phyloP scores from a whole-genome alignment of 129 eudicot genomes.

The Tagetes patula region DNA sequence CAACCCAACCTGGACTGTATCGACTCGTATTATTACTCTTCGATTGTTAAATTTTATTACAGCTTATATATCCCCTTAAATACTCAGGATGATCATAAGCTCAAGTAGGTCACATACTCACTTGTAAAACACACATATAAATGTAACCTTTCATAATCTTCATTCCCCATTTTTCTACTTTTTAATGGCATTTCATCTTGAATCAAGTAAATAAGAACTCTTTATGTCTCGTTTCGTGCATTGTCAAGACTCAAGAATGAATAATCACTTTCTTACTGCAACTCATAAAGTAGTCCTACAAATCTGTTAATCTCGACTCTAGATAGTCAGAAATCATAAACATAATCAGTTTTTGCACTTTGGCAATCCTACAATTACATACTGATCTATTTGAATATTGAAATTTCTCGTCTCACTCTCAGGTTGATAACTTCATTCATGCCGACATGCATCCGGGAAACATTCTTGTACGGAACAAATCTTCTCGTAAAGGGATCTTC shows the following conservation, averaged over 20 bases:
- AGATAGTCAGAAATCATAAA: neutral
- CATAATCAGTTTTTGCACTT: neutral
- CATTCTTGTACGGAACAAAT: slow-evolving; percentile 75
- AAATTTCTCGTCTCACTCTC: slow-evolving; percentile 9
- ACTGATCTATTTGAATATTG: neutral
- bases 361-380: neutral
- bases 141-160: neutral
- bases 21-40: neutral
- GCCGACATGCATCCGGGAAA: slow-evolving; percentile 99
- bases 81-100: neutral
- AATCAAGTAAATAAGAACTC: neutral
- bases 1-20: neutral
- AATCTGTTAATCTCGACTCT: neutral
- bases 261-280: neutral
- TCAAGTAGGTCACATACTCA: neutral
- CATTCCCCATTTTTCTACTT: neutral
- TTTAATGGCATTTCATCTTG: neutral
- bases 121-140: neutral
- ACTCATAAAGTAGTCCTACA: neutral
- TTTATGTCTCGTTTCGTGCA: neutral
- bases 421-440: slow-evolving; percentile 97
- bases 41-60: neutral
- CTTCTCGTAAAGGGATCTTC: slow-evolving; percentile 58
- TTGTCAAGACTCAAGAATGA: neutral
- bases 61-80: neutral